A percentile compares a stretch with the other conserved stretches of the same genome.
These are phyloP conservation scores for Brassica napus DNA, from an alignment of 345 rosid genomes.

Conservation along the genomic window Da-Ae NC_063447.1:18832501-18833000, in stretches of 20 bases:
- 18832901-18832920: not conserved
- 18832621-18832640: not conserved
- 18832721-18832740: not conserved
- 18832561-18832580: not conserved
- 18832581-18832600: not conserved
- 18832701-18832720: not conserved
- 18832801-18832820: not conserved
- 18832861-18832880: slow-evolving; percentile 13
- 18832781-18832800: not conserved
- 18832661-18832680: not conserved
- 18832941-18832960: not conserved
- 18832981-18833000: slow-evolving; percentile 6
- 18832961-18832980: not conserved
- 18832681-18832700: not conserved
- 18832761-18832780: not conserved
- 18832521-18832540: not conserved
- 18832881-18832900: slow-evolving; percentile 26
- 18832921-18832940: slow-evolving; percentile 13
- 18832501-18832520: not conserved
- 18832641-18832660: not conserved
- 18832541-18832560: not conserved
- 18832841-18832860: not conserved
- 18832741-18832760: not conserved
- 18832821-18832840: slow-evolving; percentile 5
- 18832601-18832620: not conserved